Evolutionary conservation across 768 basidiomycete species (phyloP).

Genomic region (Gloeophyllum trabeum): DNA sequence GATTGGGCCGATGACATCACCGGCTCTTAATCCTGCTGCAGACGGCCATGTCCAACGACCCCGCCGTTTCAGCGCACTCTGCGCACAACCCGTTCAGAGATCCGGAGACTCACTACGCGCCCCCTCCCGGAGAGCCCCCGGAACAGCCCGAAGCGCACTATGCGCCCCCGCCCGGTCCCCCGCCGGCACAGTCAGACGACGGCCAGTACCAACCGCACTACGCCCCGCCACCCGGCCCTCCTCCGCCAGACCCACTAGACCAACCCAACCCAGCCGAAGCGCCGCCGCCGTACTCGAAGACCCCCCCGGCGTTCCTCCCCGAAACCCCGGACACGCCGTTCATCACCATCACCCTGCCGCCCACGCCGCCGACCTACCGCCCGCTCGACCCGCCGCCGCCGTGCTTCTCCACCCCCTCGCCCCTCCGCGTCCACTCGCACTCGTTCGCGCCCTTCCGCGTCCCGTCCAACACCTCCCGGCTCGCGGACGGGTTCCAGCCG

Average conservation of each 20-base stretch:
- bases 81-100: no score
- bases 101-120: not conserved
- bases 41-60: no score
- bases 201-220: not conserved
- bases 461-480: not conserved
- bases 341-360: not conserved
- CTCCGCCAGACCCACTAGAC: not conserved
- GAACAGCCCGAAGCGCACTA: not conserved
- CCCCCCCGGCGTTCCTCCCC: not conserved
- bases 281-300: not conserved
- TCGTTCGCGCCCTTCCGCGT: not conserved
- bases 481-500: not conserved
- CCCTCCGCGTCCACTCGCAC: not conserved
- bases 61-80: no score
- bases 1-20: no score
- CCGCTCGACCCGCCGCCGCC: not conserved
- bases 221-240: not conserved
- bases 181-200: no score
- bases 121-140: not conserved
- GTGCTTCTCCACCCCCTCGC: not conserved
- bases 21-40: no score
- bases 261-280: not conserved
- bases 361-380: not conserved
- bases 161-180: not conserved
- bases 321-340: not conserved